Percentiles rank a stretch among this genome's conserved stretches.
These are phyloP conservation scores for Fusarium sp. DNA, from an alignment of 2,329 filamentous ascomycete genomes.

Conservation along the genomic window DNA sequence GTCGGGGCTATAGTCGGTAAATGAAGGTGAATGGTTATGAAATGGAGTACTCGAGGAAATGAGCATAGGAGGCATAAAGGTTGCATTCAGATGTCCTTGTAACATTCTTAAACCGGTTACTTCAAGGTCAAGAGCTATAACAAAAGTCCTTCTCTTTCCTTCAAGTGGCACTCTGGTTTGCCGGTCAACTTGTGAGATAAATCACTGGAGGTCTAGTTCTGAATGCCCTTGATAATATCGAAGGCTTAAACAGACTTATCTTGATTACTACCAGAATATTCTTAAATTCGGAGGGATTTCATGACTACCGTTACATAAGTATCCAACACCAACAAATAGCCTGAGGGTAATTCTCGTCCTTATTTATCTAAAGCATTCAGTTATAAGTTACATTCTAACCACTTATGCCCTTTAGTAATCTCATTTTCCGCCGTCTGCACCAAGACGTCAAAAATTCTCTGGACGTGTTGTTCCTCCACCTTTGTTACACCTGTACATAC, in stretches of 20 bases:
- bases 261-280: no score
- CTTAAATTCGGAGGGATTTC: not conserved
- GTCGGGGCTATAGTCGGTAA: conserved; percentile 22
- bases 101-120: not conserved
- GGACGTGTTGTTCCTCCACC: conserved; percentile 75
- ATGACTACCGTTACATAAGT: not conserved
- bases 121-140: not conserved
- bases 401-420: conserved; percentile 12
- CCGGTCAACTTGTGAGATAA: no score
- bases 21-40: not conserved
- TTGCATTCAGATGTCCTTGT: not conserved
- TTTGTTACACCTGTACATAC: conserved; percentile 77
- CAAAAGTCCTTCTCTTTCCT: not conserved
- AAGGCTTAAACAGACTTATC: not conserved
- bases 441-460: conserved; percentile 77
- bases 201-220: not conserved
- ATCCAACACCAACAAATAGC: not conserved
- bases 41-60: not conserved
- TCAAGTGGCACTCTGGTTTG: not conserved
- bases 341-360: not conserved
- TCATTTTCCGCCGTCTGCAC: conserved; percentile 65
- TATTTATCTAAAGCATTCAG: not conserved
- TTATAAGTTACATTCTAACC: not conserved
- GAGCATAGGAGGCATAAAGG: not conserved
- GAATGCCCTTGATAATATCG: no score